These are phyloP conservation scores for Zygosaccharomyces pseudobailii DNA, from an alignment of 1,139 yeast species.

Conservation along the genomic window DNA sequence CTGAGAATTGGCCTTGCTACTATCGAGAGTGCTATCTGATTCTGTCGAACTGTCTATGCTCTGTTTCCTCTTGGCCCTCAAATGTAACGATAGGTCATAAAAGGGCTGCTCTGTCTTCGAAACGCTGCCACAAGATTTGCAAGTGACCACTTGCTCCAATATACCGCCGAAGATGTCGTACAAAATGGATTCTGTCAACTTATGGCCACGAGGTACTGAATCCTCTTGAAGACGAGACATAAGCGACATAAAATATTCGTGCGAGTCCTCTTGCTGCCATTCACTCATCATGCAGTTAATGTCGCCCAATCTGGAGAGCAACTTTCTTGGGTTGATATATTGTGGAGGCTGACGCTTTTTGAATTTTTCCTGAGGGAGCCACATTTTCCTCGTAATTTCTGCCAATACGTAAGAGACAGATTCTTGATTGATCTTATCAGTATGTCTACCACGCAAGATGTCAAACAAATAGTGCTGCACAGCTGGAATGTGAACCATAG, in stretches of 20 bases:
- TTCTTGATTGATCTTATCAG: constrained; percentile 43
- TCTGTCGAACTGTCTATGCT: constrained; percentile 19
- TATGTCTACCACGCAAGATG: constrained; percentile 49
- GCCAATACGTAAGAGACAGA: constrained; percentile 74
- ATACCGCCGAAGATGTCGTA: constrained; percentile 95
- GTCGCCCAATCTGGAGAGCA: constrained; percentile 70
- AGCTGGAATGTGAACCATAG: constrained; percentile 86
- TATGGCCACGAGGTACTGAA: constrained; percentile 80
- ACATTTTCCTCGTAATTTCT: constrained; percentile 62
- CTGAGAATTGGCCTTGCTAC: constrained; percentile 1
- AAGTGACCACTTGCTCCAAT: constrained; percentile 75
- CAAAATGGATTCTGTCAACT: constrained; percentile 73
- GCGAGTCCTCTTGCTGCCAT: constrained; percentile 98
- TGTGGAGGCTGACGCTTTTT: constrained; percentile 34
- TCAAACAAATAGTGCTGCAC: constrained; percentile 76
- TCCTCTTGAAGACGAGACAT: constrained; percentile 88
- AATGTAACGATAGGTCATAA: constrained; percentile 80
- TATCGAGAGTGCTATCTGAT: constrained; percentile 1
- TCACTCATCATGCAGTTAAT: constrained; percentile 95
- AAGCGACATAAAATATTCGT: constrained; percentile 90
- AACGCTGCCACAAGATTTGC: constrained; percentile 71
- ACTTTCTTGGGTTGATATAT: constrained; percentile 66
- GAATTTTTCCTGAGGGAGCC: constrained; percentile 42
- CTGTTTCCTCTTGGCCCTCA: constrained; percentile 46
- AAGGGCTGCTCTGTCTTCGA: constrained; percentile 93